These are phyloP conservation scores for Neurospora crassa DNA, from an alignment of 2,329 filamentous ascomycete species.

Conservation along the genomic window DNA sequence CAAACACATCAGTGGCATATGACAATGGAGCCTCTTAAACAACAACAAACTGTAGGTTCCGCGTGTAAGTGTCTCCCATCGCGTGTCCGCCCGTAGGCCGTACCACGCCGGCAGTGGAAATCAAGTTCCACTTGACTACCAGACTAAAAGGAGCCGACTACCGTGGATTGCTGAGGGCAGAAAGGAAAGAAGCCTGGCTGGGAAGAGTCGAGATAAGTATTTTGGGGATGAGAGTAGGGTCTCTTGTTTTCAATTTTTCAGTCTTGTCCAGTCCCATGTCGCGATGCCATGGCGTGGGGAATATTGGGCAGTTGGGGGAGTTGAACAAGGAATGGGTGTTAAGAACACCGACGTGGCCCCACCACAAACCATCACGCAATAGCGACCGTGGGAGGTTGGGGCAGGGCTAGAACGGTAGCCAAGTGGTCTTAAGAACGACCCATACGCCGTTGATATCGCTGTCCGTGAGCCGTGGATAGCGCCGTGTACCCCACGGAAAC, in stretches of 20 bases:
- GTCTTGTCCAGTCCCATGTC: no score
- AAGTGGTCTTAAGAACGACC: not conserved
- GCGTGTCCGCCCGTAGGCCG: not conserved
- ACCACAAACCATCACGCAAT: not conserved
- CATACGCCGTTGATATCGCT: no score
- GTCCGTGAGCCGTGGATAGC: no score
- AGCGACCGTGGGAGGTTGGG: not conserved
- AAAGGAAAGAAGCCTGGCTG: not conserved
- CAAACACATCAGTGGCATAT: no score
- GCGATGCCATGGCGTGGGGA: no score
- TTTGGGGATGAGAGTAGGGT: not conserved
- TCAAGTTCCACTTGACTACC: not conserved
- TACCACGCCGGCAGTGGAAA: not conserved
- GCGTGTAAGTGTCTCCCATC: not conserved
- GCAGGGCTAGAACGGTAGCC: not conserved
- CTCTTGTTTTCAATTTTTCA: not conserved
- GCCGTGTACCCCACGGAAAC: no score
- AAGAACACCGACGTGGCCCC: not conserved
- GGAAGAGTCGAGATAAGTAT: not conserved
- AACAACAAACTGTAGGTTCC: not conserved
- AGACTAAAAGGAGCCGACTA: not conserved
- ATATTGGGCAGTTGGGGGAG: not conserved
- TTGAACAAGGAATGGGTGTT: not conserved
- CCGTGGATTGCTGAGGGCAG: not conserved
- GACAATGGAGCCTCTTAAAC: no score